Evolutionary conservation across 1,284 basidiomycete genomes (phyloP).

Genomic region (Schizophyllum commune): DNA sequence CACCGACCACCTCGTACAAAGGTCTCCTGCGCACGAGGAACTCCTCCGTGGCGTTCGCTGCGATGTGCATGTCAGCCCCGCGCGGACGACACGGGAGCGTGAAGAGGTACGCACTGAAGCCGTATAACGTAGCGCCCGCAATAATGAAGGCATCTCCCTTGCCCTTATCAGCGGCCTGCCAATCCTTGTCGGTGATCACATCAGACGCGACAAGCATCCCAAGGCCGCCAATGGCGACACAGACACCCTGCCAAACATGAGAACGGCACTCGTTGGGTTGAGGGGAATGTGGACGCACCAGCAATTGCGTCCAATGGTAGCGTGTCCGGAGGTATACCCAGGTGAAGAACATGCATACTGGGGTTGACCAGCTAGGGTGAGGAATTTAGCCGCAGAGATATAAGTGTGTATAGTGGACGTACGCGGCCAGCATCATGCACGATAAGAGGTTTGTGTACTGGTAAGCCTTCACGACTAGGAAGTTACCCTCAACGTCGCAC

Average conservation of each 20-base stretch:
- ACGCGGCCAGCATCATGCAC: conserved; percentile 83
- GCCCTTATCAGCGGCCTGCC: conserved; percentile 52
- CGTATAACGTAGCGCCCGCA: conserved; percentile 76
- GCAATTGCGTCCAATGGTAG: conserved; percentile 77
- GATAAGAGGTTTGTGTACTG: conserved; percentile 81
- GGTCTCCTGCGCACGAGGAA: conserved; percentile 75
- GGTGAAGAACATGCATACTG: conserved; percentile 74
- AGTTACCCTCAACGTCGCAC: conserved; percentile 82
- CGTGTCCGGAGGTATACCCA: conserved; percentile 75
- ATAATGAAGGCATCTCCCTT: conserved; percentile 87
- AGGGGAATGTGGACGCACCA: conserved; percentile 35
- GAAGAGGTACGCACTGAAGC: conserved; percentile 55
- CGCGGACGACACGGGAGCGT: not conserved
- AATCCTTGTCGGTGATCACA: conserved; percentile 63
- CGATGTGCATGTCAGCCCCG: not conserved
- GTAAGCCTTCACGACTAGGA: conserved; percentile 78
- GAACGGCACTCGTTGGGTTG: not conserved
- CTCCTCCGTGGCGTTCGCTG: conserved; percentile 82
- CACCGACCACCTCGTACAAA: conserved; percentile 80
- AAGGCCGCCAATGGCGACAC: conserved; percentile 69
- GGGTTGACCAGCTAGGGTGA: conserved; percentile 68
- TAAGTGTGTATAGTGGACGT: conserved; percentile 18
- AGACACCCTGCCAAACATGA: conserved; percentile 44
- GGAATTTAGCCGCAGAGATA: conserved; percentile 3
- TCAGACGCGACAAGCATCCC: conserved; percentile 73